A percentile compares a stretch with the other conserved stretches of the same genome.
Conservation (phyloP, 2,329 filamentous ascomycete species). For the Scytalidium lignicola region DNA sequence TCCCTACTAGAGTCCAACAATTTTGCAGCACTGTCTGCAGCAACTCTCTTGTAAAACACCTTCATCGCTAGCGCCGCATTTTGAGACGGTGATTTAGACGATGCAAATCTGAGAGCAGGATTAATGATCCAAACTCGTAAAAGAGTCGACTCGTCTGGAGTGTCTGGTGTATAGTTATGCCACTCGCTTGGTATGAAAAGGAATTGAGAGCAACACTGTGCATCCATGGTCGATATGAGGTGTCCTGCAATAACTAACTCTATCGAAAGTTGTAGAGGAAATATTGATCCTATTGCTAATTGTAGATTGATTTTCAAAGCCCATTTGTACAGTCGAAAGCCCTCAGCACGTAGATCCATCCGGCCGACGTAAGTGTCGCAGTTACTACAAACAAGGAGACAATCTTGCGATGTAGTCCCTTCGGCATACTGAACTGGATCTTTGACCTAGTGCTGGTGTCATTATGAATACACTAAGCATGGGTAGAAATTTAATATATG, state of each 20-base stretch:
- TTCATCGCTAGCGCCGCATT: slow-evolving; percentile 20
- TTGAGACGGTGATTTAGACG: neutral
- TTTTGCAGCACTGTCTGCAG: slow-evolving; percentile 6
- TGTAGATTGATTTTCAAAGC: slow-evolving; percentile 2
- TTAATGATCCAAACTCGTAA: slow-evolving; percentile 9
- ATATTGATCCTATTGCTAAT: neutral
- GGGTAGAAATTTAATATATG: neutral
- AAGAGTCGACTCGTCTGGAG: neutral
- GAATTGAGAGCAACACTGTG: slow-evolving; percentile 14
- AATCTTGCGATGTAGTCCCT: slow-evolving; percentile 1
- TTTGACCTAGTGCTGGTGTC: neutral
- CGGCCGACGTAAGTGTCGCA: slow-evolving; percentile 19
- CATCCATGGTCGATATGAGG: slow-evolving; percentile 9
- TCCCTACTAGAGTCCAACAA: slow-evolving; percentile 9
- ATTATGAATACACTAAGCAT: neutral
- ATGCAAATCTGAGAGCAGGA: slow-evolving; percentile 6
- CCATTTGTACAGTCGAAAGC: slow-evolving; percentile 25
- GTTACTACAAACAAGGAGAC: slow-evolving; percentile 10
- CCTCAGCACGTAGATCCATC: slow-evolving; percentile 18
- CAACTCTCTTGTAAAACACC: slow-evolving; percentile 19
- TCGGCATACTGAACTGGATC: neutral
- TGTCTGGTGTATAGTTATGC: neutral
- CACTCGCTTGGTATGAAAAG: slow-evolving; percentile 10
- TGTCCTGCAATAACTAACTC: slow-evolving; percentile 14
- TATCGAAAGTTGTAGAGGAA: slow-evolving; percentile 5